Evolutionary conservation across 768 basidiomycete species (phyloP).

Genomic region (Hypholoma fasciculare): DNA sequence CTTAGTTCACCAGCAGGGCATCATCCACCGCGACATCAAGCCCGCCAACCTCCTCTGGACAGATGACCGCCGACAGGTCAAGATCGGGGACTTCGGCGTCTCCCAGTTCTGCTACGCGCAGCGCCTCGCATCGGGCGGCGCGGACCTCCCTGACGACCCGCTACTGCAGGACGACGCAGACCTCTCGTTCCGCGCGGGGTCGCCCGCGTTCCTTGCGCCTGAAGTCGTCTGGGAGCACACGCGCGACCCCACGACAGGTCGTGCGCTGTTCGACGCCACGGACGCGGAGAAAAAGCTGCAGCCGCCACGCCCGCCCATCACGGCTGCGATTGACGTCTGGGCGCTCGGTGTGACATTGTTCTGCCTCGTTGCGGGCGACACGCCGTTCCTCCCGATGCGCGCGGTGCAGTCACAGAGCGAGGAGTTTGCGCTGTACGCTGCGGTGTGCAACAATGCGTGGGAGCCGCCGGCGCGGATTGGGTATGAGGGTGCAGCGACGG

Average conservation of each 20-base stretch:
- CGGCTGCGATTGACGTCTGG: constrained; percentile 97
- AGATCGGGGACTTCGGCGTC: constrained; percentile 98
- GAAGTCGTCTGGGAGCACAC: constrained; percentile 82
- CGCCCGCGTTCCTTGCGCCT: constrained; percentile 94
- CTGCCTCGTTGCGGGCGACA: constrained; percentile 86
- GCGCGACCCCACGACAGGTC: constrained; percentile 16
- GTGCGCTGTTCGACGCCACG: constrained; percentile 22
- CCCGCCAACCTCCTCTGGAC: constrained; percentile 96
- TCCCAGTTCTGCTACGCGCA: constrained; percentile 95
- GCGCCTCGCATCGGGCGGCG: constrained; percentile 65
- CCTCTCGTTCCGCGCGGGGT: constrained; percentile 89
- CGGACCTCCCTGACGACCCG: constrained; percentile 48
- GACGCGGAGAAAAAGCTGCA: background rate
- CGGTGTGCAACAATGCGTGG: constrained; percentile 81
- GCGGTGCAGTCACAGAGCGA: constrained; percentile 15
- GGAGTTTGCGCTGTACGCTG: constrained; percentile 78
- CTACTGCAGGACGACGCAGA: constrained; percentile 83
- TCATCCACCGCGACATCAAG: constrained; percentile 99
- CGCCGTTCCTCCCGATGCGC: constrained; percentile 59
- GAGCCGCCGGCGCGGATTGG: constrained; percentile 70
- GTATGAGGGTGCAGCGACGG: constrained; percentile 59
- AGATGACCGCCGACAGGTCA: constrained; percentile 82
- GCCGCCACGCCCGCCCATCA: constrained; percentile 55
- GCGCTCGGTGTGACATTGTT: constrained; percentile 95
- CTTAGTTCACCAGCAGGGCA: constrained; percentile 93